Conservation (phyloP, 345 rosid genomes). For the Eucalyptus globulus region DNA sequence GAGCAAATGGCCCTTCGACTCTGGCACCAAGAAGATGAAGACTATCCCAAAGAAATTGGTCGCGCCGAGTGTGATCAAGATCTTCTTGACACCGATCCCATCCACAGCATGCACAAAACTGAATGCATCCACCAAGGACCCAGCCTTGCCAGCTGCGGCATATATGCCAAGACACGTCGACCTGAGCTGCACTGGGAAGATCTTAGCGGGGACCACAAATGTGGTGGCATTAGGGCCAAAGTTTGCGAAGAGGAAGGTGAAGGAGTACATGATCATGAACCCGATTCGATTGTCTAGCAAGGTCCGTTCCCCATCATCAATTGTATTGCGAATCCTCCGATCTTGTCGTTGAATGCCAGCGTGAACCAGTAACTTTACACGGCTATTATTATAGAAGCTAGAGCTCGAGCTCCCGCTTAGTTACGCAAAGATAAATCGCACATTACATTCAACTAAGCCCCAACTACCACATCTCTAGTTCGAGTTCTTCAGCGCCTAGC, state of each 20-base stretch:
- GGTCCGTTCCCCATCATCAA: neutral
- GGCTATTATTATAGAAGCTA: no score
- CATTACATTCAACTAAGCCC: no score
- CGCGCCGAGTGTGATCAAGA: neutral
- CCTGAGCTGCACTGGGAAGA: neutral
- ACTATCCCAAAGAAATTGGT: no score
- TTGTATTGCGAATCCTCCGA: neutral
- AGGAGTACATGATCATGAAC: neutral
- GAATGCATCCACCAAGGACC: neutral
- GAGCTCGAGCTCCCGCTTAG: no score
- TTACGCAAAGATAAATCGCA: no score
- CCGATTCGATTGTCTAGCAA: neutral
- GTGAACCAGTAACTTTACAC: neutral
- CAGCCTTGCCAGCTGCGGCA: neutral
- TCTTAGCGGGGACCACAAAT: neutral
- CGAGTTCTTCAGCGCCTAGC: no score
- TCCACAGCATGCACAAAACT: neutral
- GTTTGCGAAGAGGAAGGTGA: neutral
- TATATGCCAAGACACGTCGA: neutral
- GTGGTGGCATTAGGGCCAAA: neutral
- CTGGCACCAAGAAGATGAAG: no score
- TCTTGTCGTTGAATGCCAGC: neutral
- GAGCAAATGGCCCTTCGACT: no score
- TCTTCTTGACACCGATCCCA: neutral
- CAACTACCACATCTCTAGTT: no score